These are phyloP conservation scores for Annulohypoxylon maeteangense DNA, from an alignment of 495 filamentous ascomycete genomes.

Conservation along the genomic window DNA sequence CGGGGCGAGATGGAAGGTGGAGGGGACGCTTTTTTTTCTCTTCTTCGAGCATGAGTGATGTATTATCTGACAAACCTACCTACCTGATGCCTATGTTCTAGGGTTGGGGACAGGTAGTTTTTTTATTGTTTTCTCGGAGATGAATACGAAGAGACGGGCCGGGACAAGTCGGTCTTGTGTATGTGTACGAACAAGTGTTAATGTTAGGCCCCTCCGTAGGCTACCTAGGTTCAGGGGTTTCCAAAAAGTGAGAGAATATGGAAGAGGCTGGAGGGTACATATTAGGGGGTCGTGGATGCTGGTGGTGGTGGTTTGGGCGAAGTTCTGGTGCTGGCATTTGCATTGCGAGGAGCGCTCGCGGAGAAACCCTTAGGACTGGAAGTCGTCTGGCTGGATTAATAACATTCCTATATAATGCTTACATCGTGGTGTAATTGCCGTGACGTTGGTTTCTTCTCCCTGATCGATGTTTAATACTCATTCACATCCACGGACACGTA, in stretches of 20 bases:
- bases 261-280: slow-evolving; percentile 6
- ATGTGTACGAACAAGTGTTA: slow-evolving; percentile 26
- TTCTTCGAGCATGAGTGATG: background rate
- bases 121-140: background rate
- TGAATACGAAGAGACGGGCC: slow-evolving; percentile 1
- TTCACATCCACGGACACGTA: background rate
- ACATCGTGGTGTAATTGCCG: background rate
- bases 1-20: background rate
- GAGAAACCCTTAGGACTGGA: background rate
- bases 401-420: slow-evolving; percentile 1
- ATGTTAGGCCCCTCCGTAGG: background rate
- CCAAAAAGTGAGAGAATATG: background rate
- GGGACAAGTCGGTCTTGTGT: background rate
- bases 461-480: background rate
- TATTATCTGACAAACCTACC: background rate
- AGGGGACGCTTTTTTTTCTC: background rate
- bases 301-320: background rate
- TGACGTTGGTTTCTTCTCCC: background rate
- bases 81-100: background rate
- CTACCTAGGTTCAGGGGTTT: background rate
- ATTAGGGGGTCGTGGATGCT: background rate
- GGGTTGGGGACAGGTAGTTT: background rate
- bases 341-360: background rate
- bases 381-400: slow-evolving; percentile 10
- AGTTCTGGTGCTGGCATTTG: background rate